Evolutionary conservation across 2,329 filamentous ascomycete species (phyloP).

Genomic region (Magnaporthiopsis poae): DNA sequence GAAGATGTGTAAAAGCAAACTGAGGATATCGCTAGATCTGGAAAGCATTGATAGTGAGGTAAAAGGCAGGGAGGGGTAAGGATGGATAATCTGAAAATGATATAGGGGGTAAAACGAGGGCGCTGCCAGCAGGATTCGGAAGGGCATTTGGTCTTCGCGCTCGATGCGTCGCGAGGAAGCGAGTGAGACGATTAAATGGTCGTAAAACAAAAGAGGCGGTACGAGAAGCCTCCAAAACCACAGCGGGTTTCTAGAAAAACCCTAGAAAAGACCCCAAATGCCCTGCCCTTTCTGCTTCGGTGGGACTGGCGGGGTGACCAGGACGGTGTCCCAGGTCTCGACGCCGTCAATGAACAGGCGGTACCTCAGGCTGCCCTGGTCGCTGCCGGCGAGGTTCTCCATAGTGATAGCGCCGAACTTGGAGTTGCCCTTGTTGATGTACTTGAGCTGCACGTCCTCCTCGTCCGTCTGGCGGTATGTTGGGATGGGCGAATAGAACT

Average conservation of each 20-base stretch:
- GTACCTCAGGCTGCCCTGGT: slow-evolving; percentile 68
- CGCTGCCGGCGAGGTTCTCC: slow-evolving; percentile 51
- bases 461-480: slow-evolving; percentile 75
- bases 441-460: slow-evolving; percentile 77
- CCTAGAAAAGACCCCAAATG: slow-evolving; percentile 33
- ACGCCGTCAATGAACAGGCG: slow-evolving; percentile 71
- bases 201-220: not conserved
- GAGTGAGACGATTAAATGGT: not conserved
- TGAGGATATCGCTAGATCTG: not conserved
- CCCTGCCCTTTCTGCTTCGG: slow-evolving; percentile 25
- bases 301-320: slow-evolving; percentile 37
- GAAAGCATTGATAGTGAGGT: not conserved
- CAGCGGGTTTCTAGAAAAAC: not conserved
- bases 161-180: not conserved
- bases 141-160: not conserved
- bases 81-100: not conserved
- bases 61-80: too few relatives aligned
- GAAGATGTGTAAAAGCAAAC: not conserved
- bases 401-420: slow-evolving; percentile 84
- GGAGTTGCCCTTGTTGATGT: slow-evolving; percentile 73
- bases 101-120: not conserved
- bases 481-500: slow-evolving; percentile 81
- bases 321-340: slow-evolving; percentile 61
- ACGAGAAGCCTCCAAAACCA: slow-evolving; percentile 13
- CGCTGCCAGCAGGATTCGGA: not conserved